Evolutionary conservation across 2,329 filamentous ascomycete species (phyloP), one percentile per base, ranked within the genome.

Genomic region (Botrytis deweyae): DNA sequence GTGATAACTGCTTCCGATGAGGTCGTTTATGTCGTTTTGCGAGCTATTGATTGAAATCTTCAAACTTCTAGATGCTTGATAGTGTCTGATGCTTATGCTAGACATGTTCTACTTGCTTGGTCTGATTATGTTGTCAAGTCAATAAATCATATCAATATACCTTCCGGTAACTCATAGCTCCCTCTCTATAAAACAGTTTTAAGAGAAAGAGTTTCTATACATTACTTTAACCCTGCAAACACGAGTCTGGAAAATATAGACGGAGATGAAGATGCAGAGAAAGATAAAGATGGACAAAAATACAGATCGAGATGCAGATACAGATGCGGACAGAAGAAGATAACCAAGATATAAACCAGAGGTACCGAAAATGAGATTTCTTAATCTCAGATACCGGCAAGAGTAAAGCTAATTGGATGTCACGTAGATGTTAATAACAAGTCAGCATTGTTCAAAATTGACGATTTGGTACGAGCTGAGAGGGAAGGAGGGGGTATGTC

Each of bases 141-240:
- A 33, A 33, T 33, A 33, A 33, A 33, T 33, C 33, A 33, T 33
- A 33, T 33, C 33, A 33, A 33, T 33, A 33, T 33, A 33, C 33
- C 33, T 33, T 3, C 33, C 33, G 4, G 33, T 33, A 33, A 33
- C 4, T 33, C 33, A 4, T 33, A 33, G 3, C 33, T 33, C 33
- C 33, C 3, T 33, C 33, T 33, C 33, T 33, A 3, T 33, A 33
- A 33, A 33, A 4, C 33, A 33, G 4, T 33, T 33, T 33, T 33
- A 33, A 33, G 33, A 33, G 33, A 33, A 33, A 33, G 33, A 33
- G 33, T 33, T 33, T n/a, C 10, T 52, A n/a, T 52, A 14, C 10
- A 6, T 3, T 0, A 14, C 6, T n/a, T 1, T 1, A 14, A 4
- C 10, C 0, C 22, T n/a, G 49, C 25, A 52, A 52, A n/a, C 10